A percentile compares a stretch with the other conserved stretches of the same genome.
Conservation (phyloP, 2,329 filamentous ascomycete genomes). For the Fusarium buharicum region DNA sequence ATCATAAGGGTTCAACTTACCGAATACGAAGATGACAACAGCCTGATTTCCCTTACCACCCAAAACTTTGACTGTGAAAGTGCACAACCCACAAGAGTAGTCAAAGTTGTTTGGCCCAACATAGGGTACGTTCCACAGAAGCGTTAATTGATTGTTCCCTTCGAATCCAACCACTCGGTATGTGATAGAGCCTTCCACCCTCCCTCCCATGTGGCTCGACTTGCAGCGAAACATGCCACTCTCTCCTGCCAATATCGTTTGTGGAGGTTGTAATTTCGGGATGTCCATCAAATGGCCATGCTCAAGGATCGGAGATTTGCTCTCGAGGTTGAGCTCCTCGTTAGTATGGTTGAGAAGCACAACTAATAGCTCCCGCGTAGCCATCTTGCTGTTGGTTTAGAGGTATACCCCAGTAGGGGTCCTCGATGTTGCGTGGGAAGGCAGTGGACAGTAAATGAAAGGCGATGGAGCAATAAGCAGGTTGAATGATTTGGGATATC, state of each 20-base stretch:
- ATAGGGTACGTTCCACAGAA: constrained; percentile 12
- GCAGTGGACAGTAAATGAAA: too few relatives aligned
- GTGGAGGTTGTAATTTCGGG: background rate
- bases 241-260: constrained; percentile 15
- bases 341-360: constrained; percentile 29
- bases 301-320: background rate
- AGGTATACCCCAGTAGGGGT: too few relatives aligned
- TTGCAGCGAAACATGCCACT: constrained; percentile 26
- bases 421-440: too few relatives aligned
- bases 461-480: too few relatives aligned
- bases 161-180: constrained; percentile 11
- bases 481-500: too few relatives aligned
- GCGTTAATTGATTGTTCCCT: background rate
- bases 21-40: constrained; percentile 23
- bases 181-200: constrained; percentile 11
- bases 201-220: constrained; percentile 5
- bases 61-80: constrained; percentile 7
- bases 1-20: background rate
- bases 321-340: constrained; percentile 19
- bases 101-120: constrained; percentile 13
- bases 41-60: constrained; percentile 13
- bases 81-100: background rate
- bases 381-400: background rate
- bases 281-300: constrained; percentile 10
- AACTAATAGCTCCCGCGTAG: constrained; percentile 12